These are phyloP conservation scores for Jatropha multifida DNA, from an alignment of 441 rosid species.

Conservation along the genomic window DNA sequence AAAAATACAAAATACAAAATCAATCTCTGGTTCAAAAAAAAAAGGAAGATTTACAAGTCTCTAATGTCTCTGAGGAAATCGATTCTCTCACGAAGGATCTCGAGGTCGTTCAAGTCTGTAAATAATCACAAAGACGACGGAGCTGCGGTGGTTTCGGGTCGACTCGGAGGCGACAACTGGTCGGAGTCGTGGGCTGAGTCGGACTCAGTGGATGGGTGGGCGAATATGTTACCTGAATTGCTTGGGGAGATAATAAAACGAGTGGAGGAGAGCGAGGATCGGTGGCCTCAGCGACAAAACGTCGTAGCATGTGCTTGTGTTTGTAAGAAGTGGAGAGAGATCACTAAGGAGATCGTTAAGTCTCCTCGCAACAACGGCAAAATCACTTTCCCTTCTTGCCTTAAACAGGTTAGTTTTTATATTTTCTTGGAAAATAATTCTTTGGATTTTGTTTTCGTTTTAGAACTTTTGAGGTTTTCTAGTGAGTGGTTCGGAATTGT, in stretches of 20 bases:
- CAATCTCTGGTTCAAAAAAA: neutral
- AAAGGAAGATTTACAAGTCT: neutral
- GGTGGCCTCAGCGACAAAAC: constrained; percentile 68
- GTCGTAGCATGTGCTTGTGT: constrained; percentile 80
- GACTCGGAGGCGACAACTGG: neutral
- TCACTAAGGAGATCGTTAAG: constrained; percentile 53
- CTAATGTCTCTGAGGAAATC: constrained; percentile 46
- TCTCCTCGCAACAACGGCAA: constrained; percentile 44
- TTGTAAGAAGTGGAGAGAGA: constrained; percentile 84
- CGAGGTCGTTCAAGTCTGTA: constrained; percentile 39
- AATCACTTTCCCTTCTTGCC: constrained; percentile 91
- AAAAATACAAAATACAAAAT: neutral
- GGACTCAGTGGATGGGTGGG: constrained; percentile 54
- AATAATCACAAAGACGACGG: constrained; percentile 18
- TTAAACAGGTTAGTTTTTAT: constrained; percentile 54
- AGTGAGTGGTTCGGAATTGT: neutral
- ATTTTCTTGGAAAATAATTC: neutral
- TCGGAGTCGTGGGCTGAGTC: constrained; percentile 15
- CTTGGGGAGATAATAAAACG: constrained; percentile 74
- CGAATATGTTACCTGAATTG: constrained; percentile 73
- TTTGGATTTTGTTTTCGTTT: neutral
- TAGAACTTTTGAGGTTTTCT: neutral
- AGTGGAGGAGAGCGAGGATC: constrained; percentile 69
- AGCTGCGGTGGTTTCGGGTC: constrained; percentile 9
- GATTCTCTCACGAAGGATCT: constrained; percentile 49